Evolutionary conservation across 1,284 basidiomycete species (phyloP), one percentile per base, ranked within the genome.

Genomic region (Ceratobasidium sp.): DNA sequence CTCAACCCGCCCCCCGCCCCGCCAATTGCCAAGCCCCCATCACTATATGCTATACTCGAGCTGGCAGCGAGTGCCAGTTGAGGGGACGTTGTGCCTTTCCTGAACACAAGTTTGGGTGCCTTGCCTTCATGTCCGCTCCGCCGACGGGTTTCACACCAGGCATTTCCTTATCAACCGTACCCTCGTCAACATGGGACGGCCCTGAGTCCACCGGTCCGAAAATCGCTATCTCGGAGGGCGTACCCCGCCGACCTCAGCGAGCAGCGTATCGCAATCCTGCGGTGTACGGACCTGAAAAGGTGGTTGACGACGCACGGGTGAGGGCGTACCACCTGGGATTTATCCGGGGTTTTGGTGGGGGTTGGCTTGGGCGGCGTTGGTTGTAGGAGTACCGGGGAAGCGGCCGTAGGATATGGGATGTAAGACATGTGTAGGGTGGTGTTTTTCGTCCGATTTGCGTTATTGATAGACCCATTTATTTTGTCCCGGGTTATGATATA

Each of bases 231-330:
- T 41, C 69, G 56, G 47, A 63, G 51, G 1, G 48, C n/a, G 1
- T 45, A 4, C 69, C 69, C 2, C 57, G 29, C n/a, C 53, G 41
- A 47, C 24, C 50, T 14, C 29, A 7, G 11, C 69, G 69, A 54
- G 56, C 69, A 15, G 72, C 78, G 41, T 80, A 80, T 74, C 62
- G 63, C 14, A 80, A 82, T 8, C 82, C 83, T 22, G 80, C 83
- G 8, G 79, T 85, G 47, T 85, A 85, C 76, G 85, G 85, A 8
- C 84, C 84, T 6, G 84, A 85, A 75, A 79, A 78, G 54, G 81
- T 83, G 41, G 82, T 85, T 48, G 79, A 82, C 50, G 84, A 86
- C 74, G 82, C 81, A 66, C 79, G 82, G 31, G 84, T 86, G 51
- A 80, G 80, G 57, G 80, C 78, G n/a, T 81, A 82, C 62, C 85